Conservation (phyloP, 169 alveolate species). For the Plasmodium billcollinsi region DNA sequence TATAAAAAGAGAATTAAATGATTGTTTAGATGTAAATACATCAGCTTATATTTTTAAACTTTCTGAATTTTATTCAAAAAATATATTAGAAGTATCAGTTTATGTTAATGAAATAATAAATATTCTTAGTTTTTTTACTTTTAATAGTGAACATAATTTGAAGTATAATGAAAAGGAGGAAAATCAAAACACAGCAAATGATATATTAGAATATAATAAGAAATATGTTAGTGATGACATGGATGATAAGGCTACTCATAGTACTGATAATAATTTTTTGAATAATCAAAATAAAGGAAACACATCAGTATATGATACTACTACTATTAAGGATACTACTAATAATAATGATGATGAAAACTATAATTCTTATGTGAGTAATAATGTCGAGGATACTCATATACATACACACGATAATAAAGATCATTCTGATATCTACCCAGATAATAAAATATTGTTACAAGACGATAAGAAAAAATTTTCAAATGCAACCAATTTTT, state of each 20-base stretch:
- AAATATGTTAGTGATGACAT: background rate
- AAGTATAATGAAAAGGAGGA: background rate
- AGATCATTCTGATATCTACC: background rate
- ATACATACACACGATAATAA: background rate
- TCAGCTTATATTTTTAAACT: slow-evolving; percentile 57
- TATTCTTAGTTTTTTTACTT: slow-evolving; percentile 67
- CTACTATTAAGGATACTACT: background rate
- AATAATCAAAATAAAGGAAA: background rate
- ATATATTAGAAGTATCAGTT: slow-evolving; percentile 48
- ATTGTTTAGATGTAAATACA: slow-evolving; percentile 55
- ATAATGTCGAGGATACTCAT: background rate
- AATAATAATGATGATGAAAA: background rate
- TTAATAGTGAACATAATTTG: slow-evolving; percentile 16
- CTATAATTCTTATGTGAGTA: background rate
- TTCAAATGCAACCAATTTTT: slow-evolving; percentile 1
- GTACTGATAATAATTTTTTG: background rate
- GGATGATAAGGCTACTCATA: background rate
- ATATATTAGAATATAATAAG: background rate
- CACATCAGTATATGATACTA: background rate
- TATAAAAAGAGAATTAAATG: slow-evolving; percentile 68
- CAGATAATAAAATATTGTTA: background rate
- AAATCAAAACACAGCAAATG: background rate
- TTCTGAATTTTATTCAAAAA: slow-evolving; percentile 40
- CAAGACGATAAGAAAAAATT: background rate
- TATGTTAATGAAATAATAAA: slow-evolving; percentile 46